A percentile compares a stretch with the other conserved stretches of the same genome.
These are phyloP conservation scores for Jackrogersella minutella DNA, from an alignment of 495 filamentous ascomycete genomes.

Conservation along the genomic window DNA sequence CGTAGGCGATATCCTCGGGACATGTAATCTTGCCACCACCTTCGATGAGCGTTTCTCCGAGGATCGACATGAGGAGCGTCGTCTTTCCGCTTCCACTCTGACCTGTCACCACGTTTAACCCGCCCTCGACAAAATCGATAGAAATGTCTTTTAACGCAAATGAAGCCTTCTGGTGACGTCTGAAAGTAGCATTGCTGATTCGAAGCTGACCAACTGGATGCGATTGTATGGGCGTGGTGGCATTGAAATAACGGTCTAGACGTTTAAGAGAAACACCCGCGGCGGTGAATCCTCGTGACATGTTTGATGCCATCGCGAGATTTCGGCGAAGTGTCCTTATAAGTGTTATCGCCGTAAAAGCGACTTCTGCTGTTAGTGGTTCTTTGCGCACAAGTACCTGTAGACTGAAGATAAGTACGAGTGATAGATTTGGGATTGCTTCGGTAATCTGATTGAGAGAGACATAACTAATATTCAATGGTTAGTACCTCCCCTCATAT, in stretches of 20 bases:
- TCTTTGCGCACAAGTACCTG: conserved; percentile 53
- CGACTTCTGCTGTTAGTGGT: conserved; percentile 55
- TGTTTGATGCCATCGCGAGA: conserved; percentile 50
- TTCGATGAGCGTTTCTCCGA: conserved; percentile 65
- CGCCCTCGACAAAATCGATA: conserved; percentile 58
- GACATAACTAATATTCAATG: conserved; percentile 26
- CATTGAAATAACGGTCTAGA: conserved; percentile 56
- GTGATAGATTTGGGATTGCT: conserved; percentile 51
- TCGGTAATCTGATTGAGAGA: conserved; percentile 47
- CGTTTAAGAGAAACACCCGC: conserved; percentile 56
- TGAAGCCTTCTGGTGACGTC: conserved; percentile 53
- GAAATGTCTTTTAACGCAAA: conserved; percentile 58
- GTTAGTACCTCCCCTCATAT: conserved; percentile 1
- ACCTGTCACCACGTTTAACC: conserved; percentile 61
- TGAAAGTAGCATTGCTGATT: conserved; percentile 52
- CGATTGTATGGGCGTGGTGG: conserved; percentile 48
- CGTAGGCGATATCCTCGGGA: conserved; percentile 61
- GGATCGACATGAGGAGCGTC: conserved; percentile 66
- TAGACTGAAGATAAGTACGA: conserved; percentile 55
- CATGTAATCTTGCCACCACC: conserved; percentile 54
- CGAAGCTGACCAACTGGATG: conserved; percentile 54
- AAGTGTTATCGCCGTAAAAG: conserved; percentile 58
- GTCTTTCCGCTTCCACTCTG: conserved; percentile 70
- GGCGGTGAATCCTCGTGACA: conserved; percentile 51
- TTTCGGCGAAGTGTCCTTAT: conserved; percentile 55